Evolutionary conservation across 192 early-diverging fungal species (phyloP), one percentile per base, ranked within the genome.

Genomic region (Entomortierella parvispora): DNA sequence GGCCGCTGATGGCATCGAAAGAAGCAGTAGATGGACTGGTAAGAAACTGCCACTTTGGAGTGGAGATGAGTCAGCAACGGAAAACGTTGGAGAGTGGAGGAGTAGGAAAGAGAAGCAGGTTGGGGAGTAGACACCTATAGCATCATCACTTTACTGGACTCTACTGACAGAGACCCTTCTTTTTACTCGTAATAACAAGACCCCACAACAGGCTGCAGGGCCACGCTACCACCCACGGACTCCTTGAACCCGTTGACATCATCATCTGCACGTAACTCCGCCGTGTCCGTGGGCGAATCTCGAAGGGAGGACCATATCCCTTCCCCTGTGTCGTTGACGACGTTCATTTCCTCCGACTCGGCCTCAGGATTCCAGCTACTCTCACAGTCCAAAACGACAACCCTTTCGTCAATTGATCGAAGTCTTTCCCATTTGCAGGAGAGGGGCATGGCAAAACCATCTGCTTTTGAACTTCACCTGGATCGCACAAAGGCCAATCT

Each of bases 381-480:
- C n/a, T n/a, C n/a, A n/a, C n/a, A n/a, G n/a, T n/a, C n/a, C n/a
- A n/a, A n/a, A n/a, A n/a, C n/a, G n/a, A n/a, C n/a, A n/a, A n/a
- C n/a, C n/a, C n/a, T n/a, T n/a, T n/a, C n/a, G n/a, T n/a, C n/a
- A n/a, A n/a, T n/a, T n/a, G n/a, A n/a, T n/a, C n/a, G n/a, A n/a
- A n/a, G n/a, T n/a, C n/a, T n/a, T n/a, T 12, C 37, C 37, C 37
- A 9, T 40, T 9, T 40, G 5, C 37, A 40, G 37, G 37, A 40
- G 5, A 40, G 37, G 37, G 37, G 12, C 5, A 40, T 9, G 37
- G 37, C 12, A 15, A 56, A 49, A 15, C 22, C 20, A 7, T 62
- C 22, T 23, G 37, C 74, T 11, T 77, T 67, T 59, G 46, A 50
- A 3, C 43, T 80, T 14, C 55, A 11, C 42, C 14, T 71, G 34